phyloP scores from a whole-genome alignment of 805 yeast genomes.

The Pichia scutulata region DNA sequence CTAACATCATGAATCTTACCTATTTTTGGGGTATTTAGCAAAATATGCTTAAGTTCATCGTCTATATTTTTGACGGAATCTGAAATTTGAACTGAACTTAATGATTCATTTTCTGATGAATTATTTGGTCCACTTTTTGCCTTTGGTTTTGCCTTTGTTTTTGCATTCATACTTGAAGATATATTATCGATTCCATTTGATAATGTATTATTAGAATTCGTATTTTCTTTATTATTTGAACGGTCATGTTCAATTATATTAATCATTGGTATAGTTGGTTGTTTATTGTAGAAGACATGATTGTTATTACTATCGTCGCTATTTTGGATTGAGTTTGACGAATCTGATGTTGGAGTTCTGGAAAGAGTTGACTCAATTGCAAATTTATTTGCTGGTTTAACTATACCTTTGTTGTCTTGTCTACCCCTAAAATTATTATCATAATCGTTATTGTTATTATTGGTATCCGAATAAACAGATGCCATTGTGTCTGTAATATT shows the following conservation, averaged over 20 bases:
- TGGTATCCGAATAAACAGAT: slow-evolving; percentile 1
- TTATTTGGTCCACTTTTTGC: background rate
- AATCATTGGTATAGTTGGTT: background rate
- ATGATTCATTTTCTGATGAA: background rate
- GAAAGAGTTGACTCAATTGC: slow-evolving; percentile 8
- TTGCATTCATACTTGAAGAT: background rate
- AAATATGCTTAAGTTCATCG: slow-evolving; percentile 3
- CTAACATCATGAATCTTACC: slow-evolving; percentile 3
- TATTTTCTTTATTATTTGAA: background rate
- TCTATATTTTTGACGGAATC: slow-evolving; percentile 6
- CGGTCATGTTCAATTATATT: background rate
- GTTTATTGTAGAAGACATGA: background rate
- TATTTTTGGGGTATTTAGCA: slow-evolving; percentile 1
- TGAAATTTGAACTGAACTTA: background rate
- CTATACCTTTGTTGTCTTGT: slow-evolving; percentile 5
- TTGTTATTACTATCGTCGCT: background rate
- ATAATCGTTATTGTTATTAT: background rate
- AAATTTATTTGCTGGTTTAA: slow-evolving; percentile 8
- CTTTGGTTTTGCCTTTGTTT: background rate
- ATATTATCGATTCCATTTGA: background rate
- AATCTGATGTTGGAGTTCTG: background rate
- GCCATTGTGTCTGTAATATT: slow-evolving; percentile 7
- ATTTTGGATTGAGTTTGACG: background rate
- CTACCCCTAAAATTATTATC: slow-evolving; percentile 11
- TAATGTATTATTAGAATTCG: background rate